A percentile compares a stretch with the other conserved stretches of the same genome.
These are phyloP conservation scores for Mesotaenium endlicherianum DNA, from an alignment of 139 green algal species.

Conservation along the genomic window DNA sequence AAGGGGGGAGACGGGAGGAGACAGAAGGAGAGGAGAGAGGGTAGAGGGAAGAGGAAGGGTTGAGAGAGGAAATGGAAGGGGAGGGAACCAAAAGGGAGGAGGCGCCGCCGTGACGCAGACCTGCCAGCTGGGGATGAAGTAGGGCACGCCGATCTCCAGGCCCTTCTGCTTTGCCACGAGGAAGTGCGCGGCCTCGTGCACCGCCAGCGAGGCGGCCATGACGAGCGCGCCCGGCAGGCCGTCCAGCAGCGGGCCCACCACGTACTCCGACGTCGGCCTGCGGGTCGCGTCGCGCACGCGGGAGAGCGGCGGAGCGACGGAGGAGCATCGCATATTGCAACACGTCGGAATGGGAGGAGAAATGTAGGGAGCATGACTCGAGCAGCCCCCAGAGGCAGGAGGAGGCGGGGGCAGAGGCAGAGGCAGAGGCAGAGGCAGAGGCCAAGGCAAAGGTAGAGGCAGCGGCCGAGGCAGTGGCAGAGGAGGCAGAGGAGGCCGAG, in stretches of 20 bases:
- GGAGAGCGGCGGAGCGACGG: too few relatives aligned
- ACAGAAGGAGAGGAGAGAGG: background rate
- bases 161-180: slow-evolving; percentile 59
- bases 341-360: too few relatives aligned
- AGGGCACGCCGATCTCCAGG: slow-evolving; percentile 70
- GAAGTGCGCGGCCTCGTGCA: slow-evolving; percentile 68
- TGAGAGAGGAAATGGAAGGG: background rate
- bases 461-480: background rate
- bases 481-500: background rate
- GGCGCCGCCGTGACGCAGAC: slow-evolving; percentile 58
- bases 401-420: background rate
- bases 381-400: too few relatives aligned
- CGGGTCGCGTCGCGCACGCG: too few relatives aligned
- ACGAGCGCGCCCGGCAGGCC: background rate
- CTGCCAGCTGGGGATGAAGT: slow-evolving; percentile 70
- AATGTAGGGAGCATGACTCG: too few relatives aligned
- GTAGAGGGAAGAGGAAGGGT: background rate
- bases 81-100: background rate
- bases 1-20: background rate
- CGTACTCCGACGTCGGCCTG: slow-evolving; percentile 15
- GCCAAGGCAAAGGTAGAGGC: background rate
- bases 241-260: slow-evolving; percentile 2
- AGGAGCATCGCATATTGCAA: too few relatives aligned
- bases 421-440: background rate
- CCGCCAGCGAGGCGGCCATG: slow-evolving; percentile 16